Base-by-base conservation (phyloP, 83 land plant genomes). In the Larix sibirica region DNA sequence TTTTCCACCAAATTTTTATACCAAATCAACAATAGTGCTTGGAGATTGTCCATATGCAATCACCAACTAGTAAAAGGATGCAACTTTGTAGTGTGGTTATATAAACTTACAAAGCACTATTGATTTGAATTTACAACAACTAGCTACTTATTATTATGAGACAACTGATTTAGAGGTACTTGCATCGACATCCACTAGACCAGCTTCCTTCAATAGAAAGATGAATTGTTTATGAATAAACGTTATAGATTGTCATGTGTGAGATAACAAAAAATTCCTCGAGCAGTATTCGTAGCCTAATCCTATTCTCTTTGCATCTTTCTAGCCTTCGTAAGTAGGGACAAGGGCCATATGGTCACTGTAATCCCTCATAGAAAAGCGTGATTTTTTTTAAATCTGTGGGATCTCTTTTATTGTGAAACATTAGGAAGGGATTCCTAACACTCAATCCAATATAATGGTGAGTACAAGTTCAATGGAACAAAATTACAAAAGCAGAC, bases 331-430 rank as follows among this genome's bases (percentile, higher is more conserved):
- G 80, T 88, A 95, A 54, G 98, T 96, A 79, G 91, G 93, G 56
- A 95, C 95, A 84, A 94, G 94, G 63, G 96, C 98, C 90, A 95
- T 93, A 81, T 95, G 98, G 79, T 95, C 98, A 86, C 98, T 95
- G 80, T 89, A 91, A 79, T 93, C 96, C 80, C 90, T 88, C 17
- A 92, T 91, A 60, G 96, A 90, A 83, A 94, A 94, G 80, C 92
- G 87, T 59, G 90, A 87, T 88, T 92, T 94, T 66, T 28, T 28
- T 28, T 28, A 28, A 28, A 28, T 28, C 28, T 28, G 28, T 28
- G 28, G 28, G 28, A 28, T 28, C 28, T 28, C 28, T 28, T 28
- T 28, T 28, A 28, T 28, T 28, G 28, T 28, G 28, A 28, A 28
- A 28, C 28, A 28, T 28, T 28, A 28, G 28, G 28, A 28, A 28